phyloP scores from a whole-genome alignment of 1,284 basidiomycete genomes.

The Cystobasidiaceae sp. region DNA sequence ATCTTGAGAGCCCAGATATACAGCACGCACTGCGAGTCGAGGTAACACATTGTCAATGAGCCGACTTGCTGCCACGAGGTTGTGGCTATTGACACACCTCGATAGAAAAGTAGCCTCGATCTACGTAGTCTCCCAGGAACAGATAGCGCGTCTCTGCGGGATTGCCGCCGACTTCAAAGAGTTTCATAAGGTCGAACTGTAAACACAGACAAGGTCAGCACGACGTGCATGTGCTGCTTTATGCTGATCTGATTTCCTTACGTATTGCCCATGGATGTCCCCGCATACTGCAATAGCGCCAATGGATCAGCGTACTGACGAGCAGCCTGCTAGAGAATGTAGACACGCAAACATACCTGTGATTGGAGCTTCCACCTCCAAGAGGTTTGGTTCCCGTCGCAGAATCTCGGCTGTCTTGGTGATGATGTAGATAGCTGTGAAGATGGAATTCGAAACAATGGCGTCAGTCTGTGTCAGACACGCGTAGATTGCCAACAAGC shows the following conservation, averaged over 20 bases:
- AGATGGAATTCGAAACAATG: background rate
- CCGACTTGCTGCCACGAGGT: background rate
- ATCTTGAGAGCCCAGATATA: constrained; percentile 91
- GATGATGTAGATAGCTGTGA: constrained; percentile 69
- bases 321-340: background rate
- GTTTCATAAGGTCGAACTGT: constrained; percentile 94
- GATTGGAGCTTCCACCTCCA: constrained; percentile 87
- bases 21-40: constrained; percentile 65
- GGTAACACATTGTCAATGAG: constrained; percentile 42
- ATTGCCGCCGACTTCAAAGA: constrained; percentile 92
- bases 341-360: constrained; percentile 60
- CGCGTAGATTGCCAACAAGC: too few relatives aligned
- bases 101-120: constrained; percentile 91
- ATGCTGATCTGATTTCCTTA: constrained; percentile 43
- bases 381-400: constrained; percentile 75
- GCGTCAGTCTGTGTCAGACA: background rate
- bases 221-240: background rate
- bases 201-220: background rate
- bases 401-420: constrained; percentile 70
- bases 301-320: constrained; percentile 24
- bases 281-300: constrained; percentile 65
- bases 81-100: constrained; percentile 56
- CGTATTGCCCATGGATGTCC: constrained; percentile 96
- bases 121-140: constrained; percentile 97
- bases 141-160: constrained; percentile 87